Conservation (phyloP, 495 filamentous ascomycete genomes). For the Neurospora tetrasperma region DNA sequence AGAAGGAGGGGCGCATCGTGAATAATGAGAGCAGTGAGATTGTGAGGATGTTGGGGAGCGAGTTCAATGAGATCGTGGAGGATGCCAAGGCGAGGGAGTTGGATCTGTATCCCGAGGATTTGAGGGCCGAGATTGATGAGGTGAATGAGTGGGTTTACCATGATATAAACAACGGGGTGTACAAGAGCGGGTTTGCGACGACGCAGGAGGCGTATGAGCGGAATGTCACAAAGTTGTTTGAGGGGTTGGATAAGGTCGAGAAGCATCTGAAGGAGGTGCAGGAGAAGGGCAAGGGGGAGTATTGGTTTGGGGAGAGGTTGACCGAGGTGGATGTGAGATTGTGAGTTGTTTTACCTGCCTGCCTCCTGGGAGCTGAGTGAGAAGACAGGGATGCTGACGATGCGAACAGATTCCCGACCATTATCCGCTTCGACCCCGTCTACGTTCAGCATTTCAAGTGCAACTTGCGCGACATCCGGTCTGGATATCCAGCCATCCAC, state of each 20-base stretch:
- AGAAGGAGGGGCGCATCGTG: slow-evolving; percentile 58
- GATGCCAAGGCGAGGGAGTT: slow-evolving; percentile 29
- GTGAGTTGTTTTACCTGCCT: slow-evolving; percentile 13
- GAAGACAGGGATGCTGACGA: background rate
- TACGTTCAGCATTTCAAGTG: slow-evolving; percentile 61
- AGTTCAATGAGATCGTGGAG: slow-evolving; percentile 50
- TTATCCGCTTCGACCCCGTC: slow-evolving; percentile 56
- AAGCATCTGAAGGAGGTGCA: slow-evolving; percentile 31
- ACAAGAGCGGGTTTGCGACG: slow-evolving; percentile 58
- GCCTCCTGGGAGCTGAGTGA: background rate
- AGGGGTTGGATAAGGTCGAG: slow-evolving; percentile 53
- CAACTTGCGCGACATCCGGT: slow-evolving; percentile 59
- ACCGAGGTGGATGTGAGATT: slow-evolving; percentile 61
- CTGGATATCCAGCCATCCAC: slow-evolving; percentile 59
- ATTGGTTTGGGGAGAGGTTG: slow-evolving; percentile 51
- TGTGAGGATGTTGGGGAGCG: slow-evolving; percentile 53
- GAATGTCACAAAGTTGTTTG: slow-evolving; percentile 50
- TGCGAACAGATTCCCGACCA: slow-evolving; percentile 39
- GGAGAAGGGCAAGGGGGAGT: slow-evolving; percentile 39
- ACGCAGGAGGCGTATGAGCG: slow-evolving; percentile 55
- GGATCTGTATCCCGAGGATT: slow-evolving; percentile 45
- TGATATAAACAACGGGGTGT: slow-evolving; percentile 59
- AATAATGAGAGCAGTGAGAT: slow-evolving; percentile 84
- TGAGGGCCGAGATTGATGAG: slow-evolving; percentile 48
- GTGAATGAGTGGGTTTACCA: slow-evolving; percentile 58